A percentile compares a stretch with the other conserved stretches of the same genome.
Conservation (phyloP, 2,329 filamentous ascomycete genomes). For the Davidsoniella virescens region DNA sequence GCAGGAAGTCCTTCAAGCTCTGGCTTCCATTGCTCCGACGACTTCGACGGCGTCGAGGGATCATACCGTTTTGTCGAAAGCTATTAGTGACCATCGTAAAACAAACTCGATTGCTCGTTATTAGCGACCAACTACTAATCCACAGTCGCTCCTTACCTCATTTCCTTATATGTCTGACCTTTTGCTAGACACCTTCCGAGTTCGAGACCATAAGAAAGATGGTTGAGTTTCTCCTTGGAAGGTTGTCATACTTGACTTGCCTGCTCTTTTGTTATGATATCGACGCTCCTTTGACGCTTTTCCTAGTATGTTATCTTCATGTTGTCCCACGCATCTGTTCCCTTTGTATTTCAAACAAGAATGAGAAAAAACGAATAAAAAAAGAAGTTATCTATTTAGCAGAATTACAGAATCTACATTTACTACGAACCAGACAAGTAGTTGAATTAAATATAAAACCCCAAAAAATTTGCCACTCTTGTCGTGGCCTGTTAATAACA, state of each 20-base stretch:
- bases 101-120: not conserved
- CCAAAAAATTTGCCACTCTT: too few relatives aligned
- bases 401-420: too few relatives aligned
- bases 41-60: constrained; percentile 39
- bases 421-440: too few relatives aligned
- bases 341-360: not conserved
- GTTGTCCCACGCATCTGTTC: not conserved
- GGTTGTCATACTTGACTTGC: constrained; percentile 11
- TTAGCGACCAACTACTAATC: not conserved
- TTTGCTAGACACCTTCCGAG: constrained; percentile 1
- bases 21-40: constrained; percentile 28
- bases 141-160: constrained; percentile 5
- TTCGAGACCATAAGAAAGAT: not conserved
- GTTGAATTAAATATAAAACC: too few relatives aligned
- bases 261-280: constrained; percentile 10
- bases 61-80: constrained; percentile 43
- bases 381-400: not conserved
- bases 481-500: too few relatives aligned
- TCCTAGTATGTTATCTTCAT: constrained; percentile 4
- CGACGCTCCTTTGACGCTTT: constrained; percentile 7
- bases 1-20: constrained; percentile 22
- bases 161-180: constrained; percentile 3
- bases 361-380: constrained; percentile 1
- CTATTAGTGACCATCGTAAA: constrained; percentile 28
- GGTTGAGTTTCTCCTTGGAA: not conserved